A percentile compares a stretch with the other conserved stretches of the same genome.
phyloP scores from a whole-genome alignment of 2,329 filamentous ascomycete genomes.

The Scopulariopsis brevicaulis region DNA sequence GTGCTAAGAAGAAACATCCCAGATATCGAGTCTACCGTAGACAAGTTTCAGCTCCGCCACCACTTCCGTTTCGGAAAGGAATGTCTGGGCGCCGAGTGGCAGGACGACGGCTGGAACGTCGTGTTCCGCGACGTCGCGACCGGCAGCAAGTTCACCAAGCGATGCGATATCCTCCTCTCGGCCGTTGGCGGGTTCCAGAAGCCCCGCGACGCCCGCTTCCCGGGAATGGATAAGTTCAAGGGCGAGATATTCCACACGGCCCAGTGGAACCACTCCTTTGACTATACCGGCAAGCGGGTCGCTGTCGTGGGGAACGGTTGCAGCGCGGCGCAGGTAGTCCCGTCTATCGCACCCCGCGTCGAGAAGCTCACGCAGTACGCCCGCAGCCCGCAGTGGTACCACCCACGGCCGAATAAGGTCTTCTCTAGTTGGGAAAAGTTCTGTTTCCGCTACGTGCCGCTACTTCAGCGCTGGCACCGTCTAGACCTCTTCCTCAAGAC shows the following conservation, averaged over 20 bases:
- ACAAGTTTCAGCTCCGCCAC: conserved; percentile 4
- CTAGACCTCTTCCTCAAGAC: not conserved
- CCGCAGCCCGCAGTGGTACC: not conserved
- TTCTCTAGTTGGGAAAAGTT: not conserved
- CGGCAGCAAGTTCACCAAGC: conserved; percentile 8
- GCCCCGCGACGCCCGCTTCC: conserved; percentile 13
- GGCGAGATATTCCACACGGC: conserved; percentile 23
- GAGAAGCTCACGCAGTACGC: conserved; percentile 9
- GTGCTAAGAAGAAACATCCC: too few species aligned
- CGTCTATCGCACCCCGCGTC: conserved; percentile 16
- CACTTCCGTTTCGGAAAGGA: conserved; percentile 11
- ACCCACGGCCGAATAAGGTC: not conserved
- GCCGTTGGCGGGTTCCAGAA: conserved; percentile 15
- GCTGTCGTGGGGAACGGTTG: conserved; percentile 25
- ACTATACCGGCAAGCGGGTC: conserved; percentile 17
- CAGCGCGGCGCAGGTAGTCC: conserved; percentile 22
- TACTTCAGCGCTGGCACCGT: not conserved
- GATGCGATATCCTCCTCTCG: conserved; percentile 13
- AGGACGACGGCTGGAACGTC: conserved; percentile 11
- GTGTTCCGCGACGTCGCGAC: conserved; percentile 9
- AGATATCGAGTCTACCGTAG: too few species aligned
- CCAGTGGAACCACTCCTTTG: conserved; percentile 17
- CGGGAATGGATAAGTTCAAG: conserved; percentile 18
- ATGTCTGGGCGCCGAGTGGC: conserved; percentile 12
- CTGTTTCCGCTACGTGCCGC: not conserved